Evolutionary conservation across 305 asterid genomes (phyloP).

Genomic region (Plantago coronopus): DNA sequence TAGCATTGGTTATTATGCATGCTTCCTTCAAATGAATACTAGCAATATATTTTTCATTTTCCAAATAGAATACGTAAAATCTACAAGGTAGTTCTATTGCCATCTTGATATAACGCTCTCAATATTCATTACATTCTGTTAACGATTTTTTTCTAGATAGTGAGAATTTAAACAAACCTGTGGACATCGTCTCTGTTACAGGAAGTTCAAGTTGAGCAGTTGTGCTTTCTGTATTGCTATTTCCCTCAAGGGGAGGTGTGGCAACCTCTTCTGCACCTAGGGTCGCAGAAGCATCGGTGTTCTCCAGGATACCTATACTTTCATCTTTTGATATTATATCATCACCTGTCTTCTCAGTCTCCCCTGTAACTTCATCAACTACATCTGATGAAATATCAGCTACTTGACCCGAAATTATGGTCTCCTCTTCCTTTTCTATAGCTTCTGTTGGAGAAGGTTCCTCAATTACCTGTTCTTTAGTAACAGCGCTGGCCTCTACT

Average conservation of each 20-base stretch:
- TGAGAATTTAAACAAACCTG: constrained; percentile 39
- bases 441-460: constrained; percentile 28
- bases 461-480: constrained; percentile 27
- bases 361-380: constrained; percentile 29
- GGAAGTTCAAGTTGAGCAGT: constrained; percentile 28
- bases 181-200: constrained; percentile 26
- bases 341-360: constrained; percentile 22
- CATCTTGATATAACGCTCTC: no score
- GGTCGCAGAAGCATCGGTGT: constrained; percentile 14
- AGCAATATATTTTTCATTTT: no score
- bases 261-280: constrained; percentile 37
- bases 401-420: constrained; percentile 26
- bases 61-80: no score
- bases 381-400: constrained; percentile 28
- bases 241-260: constrained; percentile 27
- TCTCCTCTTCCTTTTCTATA: constrained; percentile 35
- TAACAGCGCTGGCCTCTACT: constrained; percentile 31
- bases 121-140: no score
- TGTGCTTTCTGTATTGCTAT: constrained; percentile 34
- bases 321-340: constrained; percentile 29
- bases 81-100: no score
- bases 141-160: not conserved
- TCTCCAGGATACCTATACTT: constrained; percentile 26
- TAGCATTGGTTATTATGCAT: no score
- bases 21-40: no score